Conservation (phyloP, 805 yeast genomes). For the Limtongia smithiae region DNA sequence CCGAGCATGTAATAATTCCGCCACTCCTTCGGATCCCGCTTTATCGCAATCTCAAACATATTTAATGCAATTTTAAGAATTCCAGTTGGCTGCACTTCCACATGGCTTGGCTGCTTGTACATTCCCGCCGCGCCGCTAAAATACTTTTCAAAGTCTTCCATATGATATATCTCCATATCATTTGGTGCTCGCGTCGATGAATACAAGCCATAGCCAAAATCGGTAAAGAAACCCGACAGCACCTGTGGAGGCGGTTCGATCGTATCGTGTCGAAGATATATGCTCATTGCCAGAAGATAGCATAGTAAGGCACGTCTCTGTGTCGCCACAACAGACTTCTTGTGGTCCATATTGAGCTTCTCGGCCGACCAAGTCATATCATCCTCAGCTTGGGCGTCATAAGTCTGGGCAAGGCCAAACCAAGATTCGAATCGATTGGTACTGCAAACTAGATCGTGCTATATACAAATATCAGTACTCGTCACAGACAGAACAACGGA, state of each 20-base stretch:
- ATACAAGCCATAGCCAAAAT: slow-evolving; percentile 54
- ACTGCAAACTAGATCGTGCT: slow-evolving; percentile 61
- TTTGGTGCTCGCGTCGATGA: slow-evolving; percentile 37
- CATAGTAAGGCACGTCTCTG: slow-evolving; percentile 60
- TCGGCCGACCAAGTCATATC: slow-evolving; percentile 92
- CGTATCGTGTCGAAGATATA: slow-evolving; percentile 32
- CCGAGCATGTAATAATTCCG: slow-evolving; percentile 53
- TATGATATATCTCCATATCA: slow-evolving; percentile 48
- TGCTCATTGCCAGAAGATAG: slow-evolving; percentile 66
- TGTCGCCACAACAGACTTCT: slow-evolving; percentile 53
- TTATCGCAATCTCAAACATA: slow-evolving; percentile 48
- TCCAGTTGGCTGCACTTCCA: slow-evolving; percentile 1
- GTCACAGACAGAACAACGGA: neutral
- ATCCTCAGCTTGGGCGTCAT: slow-evolving; percentile 75
- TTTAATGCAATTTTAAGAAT: slow-evolving; percentile 43
- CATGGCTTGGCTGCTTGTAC: slow-evolving; percentile 23
- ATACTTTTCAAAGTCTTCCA: slow-evolving; percentile 47
- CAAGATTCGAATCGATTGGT: slow-evolving; percentile 77
- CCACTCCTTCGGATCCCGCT: slow-evolving; percentile 55
- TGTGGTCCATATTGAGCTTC: slow-evolving; percentile 63
- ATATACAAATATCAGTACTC: neutral
- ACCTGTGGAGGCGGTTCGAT: slow-evolving; percentile 39
- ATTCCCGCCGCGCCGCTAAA: slow-evolving; percentile 34
- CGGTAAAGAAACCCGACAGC: slow-evolving; percentile 46
- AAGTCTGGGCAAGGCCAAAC: slow-evolving; percentile 78